Percentiles rank a stretch among this genome's conserved stretches.
Conservation (phyloP, 78 protist species). For the Monosiga brevicollis region DNA sequence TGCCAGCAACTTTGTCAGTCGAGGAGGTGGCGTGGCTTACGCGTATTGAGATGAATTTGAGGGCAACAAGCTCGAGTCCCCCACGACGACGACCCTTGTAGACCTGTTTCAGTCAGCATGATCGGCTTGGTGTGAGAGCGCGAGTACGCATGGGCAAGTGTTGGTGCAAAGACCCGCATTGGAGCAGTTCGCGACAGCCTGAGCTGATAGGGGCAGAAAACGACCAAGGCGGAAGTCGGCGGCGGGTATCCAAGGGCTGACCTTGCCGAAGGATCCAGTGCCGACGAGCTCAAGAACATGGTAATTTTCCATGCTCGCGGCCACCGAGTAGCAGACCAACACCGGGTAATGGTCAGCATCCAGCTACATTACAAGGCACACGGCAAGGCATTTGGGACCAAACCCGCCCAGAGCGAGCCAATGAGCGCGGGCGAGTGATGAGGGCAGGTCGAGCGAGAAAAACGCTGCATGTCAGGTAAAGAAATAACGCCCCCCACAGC, state of each 20-base stretch:
- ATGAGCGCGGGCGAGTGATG: no score
- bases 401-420: neutral
- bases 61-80: no score
- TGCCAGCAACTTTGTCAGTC: no score
- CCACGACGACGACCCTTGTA: no score
- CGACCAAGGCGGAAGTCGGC: slow-evolving; percentile 25
- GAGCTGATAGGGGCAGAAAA: neutral
- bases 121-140: neutral
- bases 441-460: no score
- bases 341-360: neutral
- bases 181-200: neutral
- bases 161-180: neutral
- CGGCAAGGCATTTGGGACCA: neutral
- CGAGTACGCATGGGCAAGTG: neutral
- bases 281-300: slow-evolving; percentile 63
- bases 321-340: no score
- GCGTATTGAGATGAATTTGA: slow-evolving; percentile 32
- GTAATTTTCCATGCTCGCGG: slow-evolving; percentile 26
- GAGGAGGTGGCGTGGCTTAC: neutral
- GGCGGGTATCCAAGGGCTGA: neutral
- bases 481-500: no score
- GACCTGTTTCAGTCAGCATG: neutral
- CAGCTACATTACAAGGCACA: neutral
- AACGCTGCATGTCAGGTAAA: no score
- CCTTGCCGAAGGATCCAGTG: slow-evolving; percentile 75